Evolutionary conservation across 306 rosid species (phyloP).

Genomic region (Cucumis cinereus): DNA sequence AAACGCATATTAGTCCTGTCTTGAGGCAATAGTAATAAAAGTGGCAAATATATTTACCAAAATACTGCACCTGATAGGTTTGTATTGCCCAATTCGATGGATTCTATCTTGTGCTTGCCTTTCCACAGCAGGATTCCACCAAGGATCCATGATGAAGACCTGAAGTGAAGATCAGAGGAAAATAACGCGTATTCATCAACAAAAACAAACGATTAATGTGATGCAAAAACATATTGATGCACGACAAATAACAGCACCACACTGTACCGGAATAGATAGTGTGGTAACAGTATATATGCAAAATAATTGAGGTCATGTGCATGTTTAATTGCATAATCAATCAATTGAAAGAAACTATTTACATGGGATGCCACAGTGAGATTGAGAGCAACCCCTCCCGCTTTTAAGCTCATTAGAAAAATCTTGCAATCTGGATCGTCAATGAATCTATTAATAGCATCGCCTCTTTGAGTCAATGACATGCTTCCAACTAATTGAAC

Average conservation of each 20-base stretch:
- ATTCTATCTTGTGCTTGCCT: slow-evolving; percentile 93
- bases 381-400: slow-evolving; percentile 95
- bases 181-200: background rate
- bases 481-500: slow-evolving; percentile 81
- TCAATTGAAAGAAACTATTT: slow-evolving; percentile 12
- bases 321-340: background rate
- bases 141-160: slow-evolving; percentile 97
- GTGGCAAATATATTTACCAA: background rate
- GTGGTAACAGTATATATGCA: background rate
- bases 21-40: background rate
- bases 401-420: slow-evolving; percentile 96
- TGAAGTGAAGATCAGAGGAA: slow-evolving; percentile 12
- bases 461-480: slow-evolving; percentile 63
- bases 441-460: slow-evolving; percentile 56
- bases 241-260: background rate
- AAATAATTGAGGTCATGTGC: background rate
- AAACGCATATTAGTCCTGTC: background rate
- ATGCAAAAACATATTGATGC: background rate
- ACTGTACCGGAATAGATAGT: background rate
- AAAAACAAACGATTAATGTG: background rate
- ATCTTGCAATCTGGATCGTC: slow-evolving; percentile 80
- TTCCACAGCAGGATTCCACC: slow-evolving; percentile 99
- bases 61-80: slow-evolving; percentile 63
- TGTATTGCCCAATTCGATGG: slow-evolving; percentile 88
- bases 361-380: slow-evolving; percentile 86